Percentiles rank a stretch among this genome's conserved stretches.
Conservation (phyloP, 306 rosid genomes). For the Cicer cuneatum region DNA sequence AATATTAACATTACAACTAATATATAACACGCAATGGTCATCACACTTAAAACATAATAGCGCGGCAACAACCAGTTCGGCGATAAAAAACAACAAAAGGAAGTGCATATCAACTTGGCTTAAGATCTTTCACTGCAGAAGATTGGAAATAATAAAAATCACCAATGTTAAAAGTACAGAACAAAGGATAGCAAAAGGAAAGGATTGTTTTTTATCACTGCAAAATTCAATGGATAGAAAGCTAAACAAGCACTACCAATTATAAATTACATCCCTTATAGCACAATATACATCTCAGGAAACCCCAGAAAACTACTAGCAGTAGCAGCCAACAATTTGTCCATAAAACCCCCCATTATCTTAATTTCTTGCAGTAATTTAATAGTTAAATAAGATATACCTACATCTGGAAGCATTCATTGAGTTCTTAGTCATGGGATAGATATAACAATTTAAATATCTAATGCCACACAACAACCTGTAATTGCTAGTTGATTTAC, state of each 20-base stretch:
- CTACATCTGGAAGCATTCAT: conserved; percentile 33
- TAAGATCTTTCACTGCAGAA: conserved; percentile 8
- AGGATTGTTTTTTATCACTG: conserved; percentile 30
- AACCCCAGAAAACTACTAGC: conserved; percentile 34
- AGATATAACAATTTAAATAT: conserved; percentile 20
- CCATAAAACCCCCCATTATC: conserved; percentile 16
- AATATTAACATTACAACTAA: too few species aligned
- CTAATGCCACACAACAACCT: conserved; percentile 33
- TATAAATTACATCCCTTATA: conserved; percentile 46
- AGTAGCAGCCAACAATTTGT: conserved; percentile 35
- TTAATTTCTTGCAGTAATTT: conserved; percentile 18
- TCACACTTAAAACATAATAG: not conserved
- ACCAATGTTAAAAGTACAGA: not conserved
- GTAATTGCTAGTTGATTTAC: conserved; percentile 41
- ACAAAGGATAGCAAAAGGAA: not conserved
- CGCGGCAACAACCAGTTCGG: not conserved
- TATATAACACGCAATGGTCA: not conserved
- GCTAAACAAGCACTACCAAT: conserved; percentile 37
- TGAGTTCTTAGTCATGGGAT: conserved; percentile 29
- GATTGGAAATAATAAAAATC: conserved; percentile 14
- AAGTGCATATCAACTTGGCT: conserved; percentile 3
- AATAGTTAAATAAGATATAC: not conserved
- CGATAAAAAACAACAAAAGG: conserved; percentile 16
- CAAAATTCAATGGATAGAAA: conserved; percentile 31
- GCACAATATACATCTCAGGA: conserved; percentile 48